A percentile compares a stretch with the other conserved stretches of the same genome.
phyloP scores from a whole-genome alignment of 2,329 filamentous ascomycete species.

The Pyrenophora graminea region DNA sequence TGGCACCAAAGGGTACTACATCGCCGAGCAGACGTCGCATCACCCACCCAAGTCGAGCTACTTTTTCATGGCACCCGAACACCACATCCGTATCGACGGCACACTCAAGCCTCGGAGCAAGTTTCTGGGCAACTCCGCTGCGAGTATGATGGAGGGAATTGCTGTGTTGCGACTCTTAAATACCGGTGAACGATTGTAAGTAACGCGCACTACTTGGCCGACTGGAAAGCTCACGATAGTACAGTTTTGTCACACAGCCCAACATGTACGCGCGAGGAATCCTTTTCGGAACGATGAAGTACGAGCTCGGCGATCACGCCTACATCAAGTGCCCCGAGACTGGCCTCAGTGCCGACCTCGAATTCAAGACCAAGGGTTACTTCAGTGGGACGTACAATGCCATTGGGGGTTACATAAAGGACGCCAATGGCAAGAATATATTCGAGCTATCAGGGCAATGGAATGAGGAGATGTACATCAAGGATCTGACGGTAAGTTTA shows the following conservation, averaged over 20 bases:
- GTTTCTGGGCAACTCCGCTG: constrained; percentile 95
- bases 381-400: constrained; percentile 96
- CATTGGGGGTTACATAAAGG: constrained; percentile 88
- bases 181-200: constrained; percentile 84
- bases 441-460: constrained; percentile 88
- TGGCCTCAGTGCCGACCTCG: constrained; percentile 83
- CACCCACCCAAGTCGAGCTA: constrained; percentile 99
- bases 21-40: constrained; percentile 96
- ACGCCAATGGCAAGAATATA: constrained; percentile 81
- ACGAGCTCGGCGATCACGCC: constrained; percentile 95
- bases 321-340: constrained; percentile 89
- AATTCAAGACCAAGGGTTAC: constrained; percentile 99
- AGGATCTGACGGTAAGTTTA: constrained; percentile 70
- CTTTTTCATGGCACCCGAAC: constrained; percentile 95
- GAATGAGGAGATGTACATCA: constrained; percentile 94
- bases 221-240: constrained; percentile 13
- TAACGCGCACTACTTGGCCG: background rate
- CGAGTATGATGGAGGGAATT: constrained; percentile 97
- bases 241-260: constrained; percentile 89
- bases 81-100: constrained; percentile 92
- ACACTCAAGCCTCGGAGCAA: constrained; percentile 93
- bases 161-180: constrained; percentile 85
- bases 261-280: constrained; percentile 99
- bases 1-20: constrained; percentile 87
- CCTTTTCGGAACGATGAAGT: constrained; percentile 98